Evolutionary conservation across 306 rosid species (phyloP), one percentile per base, ranked within the genome.

Genomic region (Begonia fuchsioides): DNA sequence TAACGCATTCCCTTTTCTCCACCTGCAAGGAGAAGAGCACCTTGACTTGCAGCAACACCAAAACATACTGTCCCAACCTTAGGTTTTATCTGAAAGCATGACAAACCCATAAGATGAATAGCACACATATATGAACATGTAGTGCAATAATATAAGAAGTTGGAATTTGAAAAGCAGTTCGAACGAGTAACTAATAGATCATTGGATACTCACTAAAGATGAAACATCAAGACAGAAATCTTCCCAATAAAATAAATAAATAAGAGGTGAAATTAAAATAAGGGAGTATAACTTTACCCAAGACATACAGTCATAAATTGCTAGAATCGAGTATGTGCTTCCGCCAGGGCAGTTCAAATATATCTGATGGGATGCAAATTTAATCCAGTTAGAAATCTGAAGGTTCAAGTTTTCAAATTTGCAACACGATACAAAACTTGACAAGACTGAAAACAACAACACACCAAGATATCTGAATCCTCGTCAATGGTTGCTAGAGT

Each of bases 1-100:
- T 76, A 84, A 40, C 94, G 94, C 98, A 90, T 90, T 72, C 98
- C 95, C 66, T 85, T 90, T 70, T 85, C 95, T 56, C 98, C 98
- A 44, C 98, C 95, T 19, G 98, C 98, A 79, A 85, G 98, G 52
- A 90, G 87, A 67, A 90, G 87, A 32, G 95, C 90, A 39, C 81
- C 98, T 77, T 85, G 95, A 74, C 98, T 85, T 54, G 98, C 98
- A 39, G 94, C 98, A 39, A 90, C 92, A 60, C 98, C 95, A 1
- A 90, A 85, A 72, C 92, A 76, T 43, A 90, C 78, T 1, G 92
- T 85, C 18, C 98, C 98, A 58, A 90, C 98, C 87, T 75, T 90
- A 15, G 98, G 95, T 80, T 85, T 90, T 62, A 90, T 85, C 98
- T 90, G 82, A 64, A 49, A 70, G 51, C 49, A 66, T 43, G 49